Evolutionary conservation across 2,329 filamentous ascomycete species (phyloP), one percentile per base, ranked within the genome.

Genomic region (Aspergillus latus): DNA sequence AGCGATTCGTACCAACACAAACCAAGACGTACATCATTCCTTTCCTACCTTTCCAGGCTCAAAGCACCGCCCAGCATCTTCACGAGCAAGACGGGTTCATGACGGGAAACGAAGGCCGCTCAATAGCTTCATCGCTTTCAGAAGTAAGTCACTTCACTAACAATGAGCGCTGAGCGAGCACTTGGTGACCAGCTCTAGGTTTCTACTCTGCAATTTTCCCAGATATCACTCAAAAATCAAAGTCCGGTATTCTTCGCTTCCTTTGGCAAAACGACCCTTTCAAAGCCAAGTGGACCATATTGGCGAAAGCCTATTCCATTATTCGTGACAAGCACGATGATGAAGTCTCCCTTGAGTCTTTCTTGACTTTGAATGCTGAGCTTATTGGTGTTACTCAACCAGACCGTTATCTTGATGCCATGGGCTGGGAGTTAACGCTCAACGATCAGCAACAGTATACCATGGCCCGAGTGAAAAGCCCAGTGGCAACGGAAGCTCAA

Each of bases 221-320:
- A 6, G 69, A 71, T 29, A 67, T 74, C 48, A 76, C 76, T 37
- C 82, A 84, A 70, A 83, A 83, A 71, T 72, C 74, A 40, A 79
- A 80, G 52, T 84, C 82, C 40, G 76, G 75, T 11, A 72, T 78
- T 59, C 67, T 84, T 57, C 77, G 73, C 21, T 65, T 68, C 30
- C 71, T 83, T 58, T 84, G 82, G 82, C 68, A 74, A 47, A 68
- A 72, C 36, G 81, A 84, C 60, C 73, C 72, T 46, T 78, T 77
- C 71, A 76, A 80, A 62, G 73, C 75, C 57, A 77, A 81, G 61
- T 84, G 81, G 80, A 74, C 74, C 47, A 70, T 84, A 57, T 68
- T 84, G 56, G 78, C 80, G 47, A 82, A 82, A 64, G 79, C 81
- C 15, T 84, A 82, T 73, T 84, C 81, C 32, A 74, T 77, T 57